These are phyloP conservation scores for Hemisphaericaspora lyxosophila DNA, from an alignment of 1,139 yeast genomes.

Conservation along the genomic window DNA sequence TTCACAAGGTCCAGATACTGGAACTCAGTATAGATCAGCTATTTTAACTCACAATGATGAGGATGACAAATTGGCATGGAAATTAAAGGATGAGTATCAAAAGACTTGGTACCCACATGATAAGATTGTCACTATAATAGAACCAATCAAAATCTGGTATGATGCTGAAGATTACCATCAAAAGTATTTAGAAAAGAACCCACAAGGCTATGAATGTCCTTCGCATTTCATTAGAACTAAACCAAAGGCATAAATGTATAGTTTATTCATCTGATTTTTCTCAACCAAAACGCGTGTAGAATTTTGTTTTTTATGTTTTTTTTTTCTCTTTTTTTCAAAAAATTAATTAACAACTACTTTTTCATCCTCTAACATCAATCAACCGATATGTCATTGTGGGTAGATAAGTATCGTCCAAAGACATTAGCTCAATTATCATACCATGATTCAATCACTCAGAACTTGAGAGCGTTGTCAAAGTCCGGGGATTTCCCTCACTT, in stretches of 20 bases:
- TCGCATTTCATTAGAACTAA: constrained; percentile 67
- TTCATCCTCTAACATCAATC: neutral
- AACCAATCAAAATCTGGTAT: constrained; percentile 67
- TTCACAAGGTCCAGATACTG: constrained; percentile 79
- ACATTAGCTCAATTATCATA: constrained; percentile 62
- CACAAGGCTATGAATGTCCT: constrained; percentile 86
- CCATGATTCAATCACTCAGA: constrained; percentile 63
- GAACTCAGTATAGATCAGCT: constrained; percentile 83
- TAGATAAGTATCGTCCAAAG: constrained; percentile 87
- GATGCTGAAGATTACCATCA: constrained; percentile 97
- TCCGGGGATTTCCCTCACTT: constrained; percentile 93
- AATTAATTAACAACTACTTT: too few relatives aligned
- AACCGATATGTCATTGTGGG: constrained; percentile 83
- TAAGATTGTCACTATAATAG: constrained; percentile 59
- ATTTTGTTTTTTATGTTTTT: constrained; percentile 5
- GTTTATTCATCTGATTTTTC: too few relatives aligned
- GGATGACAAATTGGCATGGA: constrained; percentile 29
- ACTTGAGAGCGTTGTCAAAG: constrained; percentile 62
- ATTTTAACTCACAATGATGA: constrained; percentile 61
- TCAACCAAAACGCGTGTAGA: constrained; percentile 8
- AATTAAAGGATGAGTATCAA: constrained; percentile 33
- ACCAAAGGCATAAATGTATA: constrained; percentile 22
- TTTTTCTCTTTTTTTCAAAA: neutral
- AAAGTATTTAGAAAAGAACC: constrained; percentile 71
- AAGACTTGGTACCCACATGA: constrained; percentile 46